phyloP scores from a whole-genome alignment of 2,329 filamentous ascomycete genomes.

The Fusarium devonianum region DNA sequence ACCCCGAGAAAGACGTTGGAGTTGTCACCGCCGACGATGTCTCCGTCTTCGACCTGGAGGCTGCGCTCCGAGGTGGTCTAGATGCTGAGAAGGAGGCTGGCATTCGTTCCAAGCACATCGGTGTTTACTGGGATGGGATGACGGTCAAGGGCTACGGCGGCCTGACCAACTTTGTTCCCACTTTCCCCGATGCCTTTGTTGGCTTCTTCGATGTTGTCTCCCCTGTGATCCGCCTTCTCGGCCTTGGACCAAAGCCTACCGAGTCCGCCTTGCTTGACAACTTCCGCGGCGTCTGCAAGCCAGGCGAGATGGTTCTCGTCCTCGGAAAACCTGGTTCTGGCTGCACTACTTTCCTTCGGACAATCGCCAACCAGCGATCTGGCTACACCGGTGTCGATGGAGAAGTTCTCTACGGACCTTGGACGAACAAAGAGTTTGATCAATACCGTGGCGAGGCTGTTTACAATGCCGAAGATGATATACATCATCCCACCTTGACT shows the following conservation, averaged over 20 bases:
- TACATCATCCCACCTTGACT: conserved; percentile 84
- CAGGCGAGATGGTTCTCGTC: conserved; percentile 89
- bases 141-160: conserved; percentile 80
- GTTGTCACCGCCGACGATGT: conserved; percentile 53
- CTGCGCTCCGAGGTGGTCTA: conserved; percentile 73
- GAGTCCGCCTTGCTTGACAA: conserved; percentile 77
- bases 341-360: conserved; percentile 74
- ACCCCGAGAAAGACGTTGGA: conserved; percentile 65
- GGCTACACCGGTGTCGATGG: conserved; percentile 66
- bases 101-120: conserved; percentile 81
- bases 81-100: conserved; percentile 77
- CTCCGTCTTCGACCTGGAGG: conserved; percentile 75
- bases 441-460: conserved; percentile 82
- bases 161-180: conserved; percentile 73
- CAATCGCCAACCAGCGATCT: conserved; percentile 70
- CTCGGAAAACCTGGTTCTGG: conserved; percentile 78
- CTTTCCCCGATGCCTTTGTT: conserved; percentile 79
- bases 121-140: conserved; percentile 79
- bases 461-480: conserved; percentile 81
- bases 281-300: conserved; percentile 74
- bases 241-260: conserved; percentile 69
- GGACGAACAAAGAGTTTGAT: conserved; percentile 74
- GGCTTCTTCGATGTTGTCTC: conserved; percentile 78
- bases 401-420: conserved; percentile 79
- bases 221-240: conserved; percentile 69